These are phyloP conservation scores for Harringtonia lauricola DNA, from an alignment of 2,329 filamentous ascomycete genomes.

Conservation along the genomic window DNA sequence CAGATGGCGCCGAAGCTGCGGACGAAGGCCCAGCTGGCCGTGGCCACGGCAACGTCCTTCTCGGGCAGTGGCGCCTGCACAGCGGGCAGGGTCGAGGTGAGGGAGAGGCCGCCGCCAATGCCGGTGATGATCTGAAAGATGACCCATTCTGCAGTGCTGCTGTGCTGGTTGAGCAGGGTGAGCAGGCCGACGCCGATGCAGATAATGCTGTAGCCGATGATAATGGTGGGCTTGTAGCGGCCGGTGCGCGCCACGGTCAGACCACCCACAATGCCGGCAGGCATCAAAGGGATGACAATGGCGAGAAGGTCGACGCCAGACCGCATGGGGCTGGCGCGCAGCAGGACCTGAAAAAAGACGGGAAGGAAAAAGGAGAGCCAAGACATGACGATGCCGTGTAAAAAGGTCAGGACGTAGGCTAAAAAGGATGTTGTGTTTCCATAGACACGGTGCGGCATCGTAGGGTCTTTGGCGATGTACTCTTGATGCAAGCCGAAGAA, in stretches of 20 bases:
- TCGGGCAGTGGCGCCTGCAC: slow-evolving; percentile 28
- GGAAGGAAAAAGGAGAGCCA: slow-evolving; percentile 7
- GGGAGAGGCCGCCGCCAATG: slow-evolving; percentile 24
- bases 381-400: slow-evolving; percentile 13
- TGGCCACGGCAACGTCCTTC: slow-evolving; percentile 24
- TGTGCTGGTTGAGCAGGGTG: slow-evolving; percentile 22
- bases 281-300: slow-evolving; percentile 23
- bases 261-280: slow-evolving; percentile 25
- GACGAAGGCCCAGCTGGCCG: slow-evolving; percentile 32
- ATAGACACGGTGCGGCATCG: slow-evolving; percentile 28
- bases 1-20: slow-evolving; percentile 35
- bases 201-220: slow-evolving; percentile 17
- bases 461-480: slow-evolving; percentile 22
- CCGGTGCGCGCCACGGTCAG: slow-evolving; percentile 23
- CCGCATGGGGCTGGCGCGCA: slow-evolving; percentile 23
- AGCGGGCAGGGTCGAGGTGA: slow-evolving; percentile 29
- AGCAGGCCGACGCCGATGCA: slow-evolving; percentile 24
- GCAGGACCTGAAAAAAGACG: slow-evolving; percentile 32
- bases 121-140: slow-evolving; percentile 28
- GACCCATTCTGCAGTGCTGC: slow-evolving; percentile 19
- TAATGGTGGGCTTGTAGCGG: slow-evolving; percentile 27
- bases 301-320: slow-evolving; percentile 29
- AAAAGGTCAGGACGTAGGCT: slow-evolving; percentile 8
- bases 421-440: slow-evolving; percentile 14
- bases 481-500: slow-evolving; percentile 21